Percentiles rank a stretch among this genome's conserved stretches.
phyloP scores from a whole-genome alignment of 495 filamentous ascomycete genomes.

The Annulohypoxylon nitens region DNA sequence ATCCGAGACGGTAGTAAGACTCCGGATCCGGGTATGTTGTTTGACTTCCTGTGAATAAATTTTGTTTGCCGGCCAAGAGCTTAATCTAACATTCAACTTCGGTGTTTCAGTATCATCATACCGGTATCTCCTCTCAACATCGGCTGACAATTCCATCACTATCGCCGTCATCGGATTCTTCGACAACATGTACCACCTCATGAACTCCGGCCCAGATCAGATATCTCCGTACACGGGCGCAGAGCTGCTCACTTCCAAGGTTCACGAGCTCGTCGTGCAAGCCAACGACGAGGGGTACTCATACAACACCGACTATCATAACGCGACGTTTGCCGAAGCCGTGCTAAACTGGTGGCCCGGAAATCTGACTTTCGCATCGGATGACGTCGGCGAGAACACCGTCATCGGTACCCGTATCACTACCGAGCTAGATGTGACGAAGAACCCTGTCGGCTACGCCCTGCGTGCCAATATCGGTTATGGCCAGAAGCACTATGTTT shows the following conservation, averaged over 20 bases:
- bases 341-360: constrained; percentile 52
- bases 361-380: constrained; percentile 46
- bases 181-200: constrained; percentile 46
- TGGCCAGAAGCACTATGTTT: constrained; percentile 75
- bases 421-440: constrained; percentile 38
- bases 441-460: constrained; percentile 48
- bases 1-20: constrained; percentile 52
- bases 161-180: constrained; percentile 51
- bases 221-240: constrained; percentile 53
- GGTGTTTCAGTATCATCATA: constrained; percentile 45
- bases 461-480: constrained; percentile 67
- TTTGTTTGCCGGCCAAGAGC: not conserved
- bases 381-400: constrained; percentile 47
- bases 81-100: constrained; percentile 20
- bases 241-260: constrained; percentile 62
- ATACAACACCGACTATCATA: constrained; percentile 43
- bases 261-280: constrained; percentile 52
- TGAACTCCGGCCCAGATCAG: constrained; percentile 45
- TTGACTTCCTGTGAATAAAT: not conserved
- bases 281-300: constrained; percentile 46
- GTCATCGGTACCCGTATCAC: constrained; percentile 47
- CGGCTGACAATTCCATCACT: constrained; percentile 49
- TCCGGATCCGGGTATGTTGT: constrained; percentile 46
- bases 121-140: constrained; percentile 55
- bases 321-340: constrained; percentile 37